Evolutionary conservation across 257 asterid species (phyloP).

Genomic region (Solanum etuberosum): DNA sequence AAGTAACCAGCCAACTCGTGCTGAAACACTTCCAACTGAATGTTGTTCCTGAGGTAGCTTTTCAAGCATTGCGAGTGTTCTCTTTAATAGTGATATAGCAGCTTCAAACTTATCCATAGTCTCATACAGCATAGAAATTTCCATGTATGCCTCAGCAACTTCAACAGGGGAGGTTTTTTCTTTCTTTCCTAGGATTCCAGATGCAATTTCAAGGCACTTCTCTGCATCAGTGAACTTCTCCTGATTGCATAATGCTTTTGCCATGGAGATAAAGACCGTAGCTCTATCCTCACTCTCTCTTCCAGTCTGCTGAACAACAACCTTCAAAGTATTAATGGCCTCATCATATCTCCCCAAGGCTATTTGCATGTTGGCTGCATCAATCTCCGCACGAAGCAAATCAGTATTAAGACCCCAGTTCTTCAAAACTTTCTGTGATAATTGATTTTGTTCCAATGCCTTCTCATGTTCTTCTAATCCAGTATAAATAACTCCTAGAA

Average conservation of each 20-base stretch:
- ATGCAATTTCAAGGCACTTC: slow-evolving; percentile 67
- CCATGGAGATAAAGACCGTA: slow-evolving; percentile 64
- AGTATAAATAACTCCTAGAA: slow-evolving; percentile 78
- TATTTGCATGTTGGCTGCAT: slow-evolving; percentile 90
- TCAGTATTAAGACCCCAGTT: slow-evolving; percentile 77
- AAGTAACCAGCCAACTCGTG: slow-evolving; percentile 86
- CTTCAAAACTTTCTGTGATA: slow-evolving; percentile 70
- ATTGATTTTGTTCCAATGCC: slow-evolving; percentile 76
- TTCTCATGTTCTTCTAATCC: slow-evolving; percentile 76
- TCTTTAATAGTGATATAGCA: slow-evolving; percentile 60
- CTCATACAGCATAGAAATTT: slow-evolving; percentile 70
- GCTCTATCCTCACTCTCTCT: slow-evolving; percentile 82
- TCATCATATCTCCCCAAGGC: slow-evolving; percentile 69
- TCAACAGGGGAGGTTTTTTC: slow-evolving; percentile 43
- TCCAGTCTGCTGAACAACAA: slow-evolving; percentile 62
- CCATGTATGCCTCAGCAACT: slow-evolving; percentile 76
- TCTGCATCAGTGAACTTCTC: slow-evolving; percentile 64
- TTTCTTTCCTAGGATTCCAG: slow-evolving; percentile 57
- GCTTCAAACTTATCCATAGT: slow-evolving; percentile 77
- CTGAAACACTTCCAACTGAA: slow-evolving; percentile 76
- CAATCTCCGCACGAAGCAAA: slow-evolving; percentile 81
- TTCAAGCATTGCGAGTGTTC: slow-evolving; percentile 53
- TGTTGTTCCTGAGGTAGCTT: slow-evolving; percentile 86
- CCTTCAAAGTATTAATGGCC: slow-evolving; percentile 67
- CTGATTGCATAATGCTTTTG: slow-evolving; percentile 63